Conservation (phyloP, 2,329 filamentous ascomycete species). For the Botrytis pseudocinerea region DNA sequence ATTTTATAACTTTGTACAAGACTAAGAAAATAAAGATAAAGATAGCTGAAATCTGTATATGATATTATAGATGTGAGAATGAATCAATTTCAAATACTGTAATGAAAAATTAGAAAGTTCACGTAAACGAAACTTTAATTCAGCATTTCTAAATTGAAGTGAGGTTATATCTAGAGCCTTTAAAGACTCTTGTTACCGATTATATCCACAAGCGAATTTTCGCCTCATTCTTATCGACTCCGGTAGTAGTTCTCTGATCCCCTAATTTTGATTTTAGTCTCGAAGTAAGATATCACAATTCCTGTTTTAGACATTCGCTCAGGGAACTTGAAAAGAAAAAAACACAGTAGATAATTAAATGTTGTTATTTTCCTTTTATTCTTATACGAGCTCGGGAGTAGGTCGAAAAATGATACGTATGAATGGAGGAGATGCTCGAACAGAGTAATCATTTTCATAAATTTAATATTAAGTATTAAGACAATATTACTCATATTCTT, state of each 20-base stretch:
- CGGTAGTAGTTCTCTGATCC: not conserved
- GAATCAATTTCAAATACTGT: not conserved
- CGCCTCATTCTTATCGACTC: not conserved
- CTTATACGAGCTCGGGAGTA: not conserved
- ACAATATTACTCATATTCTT: too few species aligned
- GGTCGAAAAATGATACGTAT: not conserved
- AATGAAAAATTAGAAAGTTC: not conserved
- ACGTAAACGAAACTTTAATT: not conserved
- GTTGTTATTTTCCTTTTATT: not conserved
- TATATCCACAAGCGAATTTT: not conserved
- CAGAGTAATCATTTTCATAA: not conserved
- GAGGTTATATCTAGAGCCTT: too few species aligned
- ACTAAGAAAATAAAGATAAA: not conserved
- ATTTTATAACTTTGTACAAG: rapidly evolving
- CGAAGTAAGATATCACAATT: not conserved
- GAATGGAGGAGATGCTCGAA: not conserved
- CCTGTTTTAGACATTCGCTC: rapidly evolving
- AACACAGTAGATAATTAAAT: not conserved
- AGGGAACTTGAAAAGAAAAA: not conserved
- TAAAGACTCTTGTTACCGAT: not conserved
- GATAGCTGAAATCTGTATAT: too few species aligned
- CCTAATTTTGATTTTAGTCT: too few species aligned
- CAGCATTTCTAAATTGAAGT: too few species aligned
- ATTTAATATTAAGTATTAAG: rapidly evolving
- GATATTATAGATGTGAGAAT: too few species aligned